phyloP scores from a whole-genome alignment of 306 rosid genomes.

The Hippophae tibetana region DNA sequence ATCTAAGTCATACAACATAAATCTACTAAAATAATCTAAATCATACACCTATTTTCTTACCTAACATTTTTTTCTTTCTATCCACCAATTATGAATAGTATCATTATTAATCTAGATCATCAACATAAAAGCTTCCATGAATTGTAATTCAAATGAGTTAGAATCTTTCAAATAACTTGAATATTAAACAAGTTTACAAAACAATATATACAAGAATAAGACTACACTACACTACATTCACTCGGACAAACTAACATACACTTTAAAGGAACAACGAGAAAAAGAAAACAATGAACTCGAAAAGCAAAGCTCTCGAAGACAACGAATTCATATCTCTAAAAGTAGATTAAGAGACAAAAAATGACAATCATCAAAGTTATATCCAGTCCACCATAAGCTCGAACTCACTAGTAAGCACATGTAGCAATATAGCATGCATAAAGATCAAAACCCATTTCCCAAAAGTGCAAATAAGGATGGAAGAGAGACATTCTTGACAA shows the following conservation, averaged over 20 bases:
- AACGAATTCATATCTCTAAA: slow-evolving; percentile 18
- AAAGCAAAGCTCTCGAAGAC: slow-evolving; percentile 11
- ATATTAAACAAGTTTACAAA: too few relatives aligned
- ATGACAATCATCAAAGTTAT: slow-evolving; percentile 52
- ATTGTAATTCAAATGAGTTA: too few relatives aligned
- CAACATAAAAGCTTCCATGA: too few relatives aligned
- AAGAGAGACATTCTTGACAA: slow-evolving; percentile 77
- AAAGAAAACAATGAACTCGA: slow-evolving; percentile 11
- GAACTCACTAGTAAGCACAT: slow-evolving; percentile 5
- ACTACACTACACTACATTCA: slow-evolving; percentile 23
- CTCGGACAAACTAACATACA: slow-evolving; percentile 71
- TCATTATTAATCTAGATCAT: too few relatives aligned
- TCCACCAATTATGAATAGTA: too few relatives aligned
- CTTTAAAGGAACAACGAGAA: slow-evolving; percentile 23
- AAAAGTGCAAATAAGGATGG: slow-evolving; percentile 14
- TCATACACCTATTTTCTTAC: too few relatives aligned
- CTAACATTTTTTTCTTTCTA: too few relatives aligned
- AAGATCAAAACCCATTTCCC: slow-evolving; percentile 19
- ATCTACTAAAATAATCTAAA: too few relatives aligned
- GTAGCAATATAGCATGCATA: slow-evolving; percentile 24
- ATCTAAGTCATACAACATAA: too few relatives aligned
- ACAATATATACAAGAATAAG: slow-evolving; percentile 5
- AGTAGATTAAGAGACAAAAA: slow-evolving; percentile 31
- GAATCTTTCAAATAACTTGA: too few relatives aligned
- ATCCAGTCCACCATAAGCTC: slow-evolving; percentile 18